Evolutionary conservation across 75 land plant species (phyloP).

Genomic region (Chamaecyparis obtusa): DNA sequence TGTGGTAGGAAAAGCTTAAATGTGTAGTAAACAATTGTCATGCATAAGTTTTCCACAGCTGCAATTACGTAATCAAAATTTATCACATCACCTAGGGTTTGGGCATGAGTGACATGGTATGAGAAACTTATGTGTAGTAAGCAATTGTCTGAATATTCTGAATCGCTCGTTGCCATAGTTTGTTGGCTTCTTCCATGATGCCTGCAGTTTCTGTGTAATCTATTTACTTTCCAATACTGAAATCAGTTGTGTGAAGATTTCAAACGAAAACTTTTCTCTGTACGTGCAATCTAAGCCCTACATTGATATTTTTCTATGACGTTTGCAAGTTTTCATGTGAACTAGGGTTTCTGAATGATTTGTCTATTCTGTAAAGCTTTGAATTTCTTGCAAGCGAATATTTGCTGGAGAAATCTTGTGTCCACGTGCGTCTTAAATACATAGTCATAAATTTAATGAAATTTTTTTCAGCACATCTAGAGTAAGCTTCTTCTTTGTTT

Average conservation of each 20-base stretch:
- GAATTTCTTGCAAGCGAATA: not conserved
- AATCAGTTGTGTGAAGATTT: too few species aligned
- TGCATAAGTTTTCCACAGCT: too few species aligned
- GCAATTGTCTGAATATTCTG: not conserved
- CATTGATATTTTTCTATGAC: not conserved
- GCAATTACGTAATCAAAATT: too few species aligned
- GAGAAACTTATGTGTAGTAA: not conserved
- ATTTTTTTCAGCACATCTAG: too few species aligned
- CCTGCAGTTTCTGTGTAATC: not conserved
- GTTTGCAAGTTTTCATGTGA: not conserved
- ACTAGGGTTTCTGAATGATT: not conserved
- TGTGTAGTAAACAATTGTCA: not conserved
- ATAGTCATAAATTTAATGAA: too few species aligned
- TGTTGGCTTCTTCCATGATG: too few species aligned
- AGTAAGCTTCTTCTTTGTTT: too few species aligned
- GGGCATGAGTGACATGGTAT: not conserved
- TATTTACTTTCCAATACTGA: too few species aligned
- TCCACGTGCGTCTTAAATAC: too few species aligned
- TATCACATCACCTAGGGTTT: too few species aligned
- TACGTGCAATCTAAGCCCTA: not conserved
- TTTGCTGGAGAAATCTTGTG: not conserved
- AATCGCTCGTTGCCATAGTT: not conserved
- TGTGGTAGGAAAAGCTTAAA: too few species aligned
- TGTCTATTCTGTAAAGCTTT: not conserved
- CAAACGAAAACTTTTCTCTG: not conserved